Evolutionary conservation across 371 early-diverging fungal species (phyloP), one percentile per base, ranked within the genome.

Genomic region (Mucor piriformis): DNA sequence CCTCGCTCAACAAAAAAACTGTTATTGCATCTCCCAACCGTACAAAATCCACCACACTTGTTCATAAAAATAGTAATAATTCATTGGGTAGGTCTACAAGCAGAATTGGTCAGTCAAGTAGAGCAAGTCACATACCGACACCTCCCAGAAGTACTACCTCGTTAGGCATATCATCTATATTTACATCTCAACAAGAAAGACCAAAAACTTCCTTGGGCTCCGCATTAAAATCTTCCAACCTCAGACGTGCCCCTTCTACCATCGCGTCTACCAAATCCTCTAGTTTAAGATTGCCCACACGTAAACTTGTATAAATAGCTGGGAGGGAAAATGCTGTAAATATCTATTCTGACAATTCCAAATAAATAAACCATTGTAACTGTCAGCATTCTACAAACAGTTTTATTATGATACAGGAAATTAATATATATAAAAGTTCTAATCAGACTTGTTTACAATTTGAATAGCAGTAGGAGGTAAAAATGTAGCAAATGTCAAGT

Each of bases 401-500:
- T n/a, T n/a, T n/a, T n/a, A n/a, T n/a, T n/a, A n/a, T n/a, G n/a
- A n/a, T n/a, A n/a, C n/a, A n/a, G n/a, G n/a, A 37, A 37, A 6
- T 12, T 6, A 40, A 18, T 20, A 18, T 18, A 42, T 42, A 42
- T 37, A 18, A 6, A 37, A 35, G 29, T 5, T 1, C 37, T 38
- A 52, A 15, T 42, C 20, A 18, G 20, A 18, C 6, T n/a, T 18
- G 18, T 42, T 18, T 16, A 54, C 54, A 16, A 54, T 11, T 18
- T 44, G 29, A 33, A 33, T 34, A 21, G 56, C 57, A 32, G 42
- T 34, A 44, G 59, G 46, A 18, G 93, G 90, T 21, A 88, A 70
- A 53, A 92, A 83, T 6, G 89, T 88, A 20, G 95, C 96, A 87
- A 96, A 96, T 3, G 95, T 90, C 62, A 96, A 76, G 61, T 92